Conservation (phyloP, 345 rosid species). For the Heritiera littoralis region DNA sequence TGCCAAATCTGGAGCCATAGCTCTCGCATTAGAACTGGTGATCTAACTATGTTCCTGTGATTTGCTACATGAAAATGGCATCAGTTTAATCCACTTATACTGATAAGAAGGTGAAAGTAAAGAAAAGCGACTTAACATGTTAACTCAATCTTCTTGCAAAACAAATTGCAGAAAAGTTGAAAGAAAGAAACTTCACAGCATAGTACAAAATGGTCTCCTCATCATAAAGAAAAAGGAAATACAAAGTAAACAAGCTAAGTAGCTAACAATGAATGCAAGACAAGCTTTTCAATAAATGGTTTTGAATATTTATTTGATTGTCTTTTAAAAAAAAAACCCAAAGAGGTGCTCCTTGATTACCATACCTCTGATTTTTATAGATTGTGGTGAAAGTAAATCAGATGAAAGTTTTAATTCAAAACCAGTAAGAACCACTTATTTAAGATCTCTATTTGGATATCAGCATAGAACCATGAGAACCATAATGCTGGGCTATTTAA, state of each 20-base stretch:
- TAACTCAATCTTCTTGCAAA: not conserved
- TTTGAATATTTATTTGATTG: not conserved
- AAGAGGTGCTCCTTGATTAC: not conserved
- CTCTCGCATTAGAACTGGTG: slow-evolving; percentile 89
- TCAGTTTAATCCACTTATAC: slow-evolving; percentile 24
- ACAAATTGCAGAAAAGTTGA: not conserved
- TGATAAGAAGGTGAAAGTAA: not conserved
- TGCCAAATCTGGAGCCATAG: slow-evolving; percentile 99
- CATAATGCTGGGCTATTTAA: not conserved
- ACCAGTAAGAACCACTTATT: too few relatives aligned
- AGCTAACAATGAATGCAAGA: not conserved
- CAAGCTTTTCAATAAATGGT: not conserved
- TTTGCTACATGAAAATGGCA: slow-evolving; percentile 62
- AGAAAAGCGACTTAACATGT: not conserved
- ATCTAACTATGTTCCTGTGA: slow-evolving; percentile 93
- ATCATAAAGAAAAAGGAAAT: not conserved
- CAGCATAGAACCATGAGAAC: too few relatives aligned
- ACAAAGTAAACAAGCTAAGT: not conserved
- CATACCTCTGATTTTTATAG: not conserved
- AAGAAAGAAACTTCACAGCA: not conserved
- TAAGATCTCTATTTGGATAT: too few relatives aligned
- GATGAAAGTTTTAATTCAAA: too few relatives aligned
- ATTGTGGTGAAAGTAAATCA: not conserved
- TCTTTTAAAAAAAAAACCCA: not conserved
- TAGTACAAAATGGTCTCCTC: not conserved